Evolutionary conservation across 2,329 filamentous ascomycete species (phyloP), one percentile per base, ranked within the genome.

Genomic region (Neofusicoccum parvum): DNA sequence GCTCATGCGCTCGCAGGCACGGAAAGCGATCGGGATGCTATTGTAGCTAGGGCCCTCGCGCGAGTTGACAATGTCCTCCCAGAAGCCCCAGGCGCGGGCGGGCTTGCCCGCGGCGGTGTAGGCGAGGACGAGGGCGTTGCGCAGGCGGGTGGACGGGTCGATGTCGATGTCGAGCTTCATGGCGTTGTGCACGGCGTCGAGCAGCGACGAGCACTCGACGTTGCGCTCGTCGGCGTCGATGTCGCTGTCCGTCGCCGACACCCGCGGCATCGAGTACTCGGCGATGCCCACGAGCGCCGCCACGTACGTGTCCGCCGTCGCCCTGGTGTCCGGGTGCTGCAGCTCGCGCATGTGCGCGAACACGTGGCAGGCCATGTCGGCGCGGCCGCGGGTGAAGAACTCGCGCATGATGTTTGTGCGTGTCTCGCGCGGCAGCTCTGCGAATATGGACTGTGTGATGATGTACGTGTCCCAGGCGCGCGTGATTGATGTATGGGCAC

Each of bases 301-400:
- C 3, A 92, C 85, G 74, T 99, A 99, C 5, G 90, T 91, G 50
- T 92, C 88, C 10, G 86, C 78, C 2, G 83, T 89, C 0, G 95
- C 92, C 0, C 90, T 87, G 23, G 87, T 86, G 1, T 81, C 79
- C 2, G 80, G 80, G 65, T 89, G 86, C 27, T 85, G 83, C 69
- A 93, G 89, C 59, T 90, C 85, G n/a, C 93, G 90, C 94, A 98
- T 98, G 75, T 97, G 92, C 14, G 91, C 91, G 77, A 99, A 97
- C 39, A 96, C 88, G 68, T 93, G 85, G 53, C 88, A 88, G 2
- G 92, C 94, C 85, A 97, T 93, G 72, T 98, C 94, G 12, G 92
- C 85, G 11, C 93, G 88, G 34, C 86, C 84, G 45, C 92, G 89
- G 7, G 84, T 80, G 74, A 96, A 96, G 79, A 98, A 97, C 23